These are phyloP conservation scores for Agaricus blazei DNA, from an alignment of 768 basidiomycete species.

Conservation along the genomic window DNA sequence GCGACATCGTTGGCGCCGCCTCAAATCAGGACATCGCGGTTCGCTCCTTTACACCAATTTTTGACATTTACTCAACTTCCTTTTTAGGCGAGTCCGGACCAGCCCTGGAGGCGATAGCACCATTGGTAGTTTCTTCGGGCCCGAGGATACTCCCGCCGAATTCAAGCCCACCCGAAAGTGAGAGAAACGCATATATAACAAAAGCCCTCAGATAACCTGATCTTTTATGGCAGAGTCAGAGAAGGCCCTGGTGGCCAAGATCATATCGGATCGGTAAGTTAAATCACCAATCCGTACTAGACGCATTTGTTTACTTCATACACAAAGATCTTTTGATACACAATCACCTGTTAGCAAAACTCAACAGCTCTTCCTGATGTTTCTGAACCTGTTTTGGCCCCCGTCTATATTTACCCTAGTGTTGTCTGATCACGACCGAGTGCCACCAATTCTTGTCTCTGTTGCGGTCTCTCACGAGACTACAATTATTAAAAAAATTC, in stretches of 20 bases:
- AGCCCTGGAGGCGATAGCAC: conserved; percentile 40
- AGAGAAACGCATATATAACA: conserved; percentile 2
- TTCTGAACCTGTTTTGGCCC: too few relatives aligned
- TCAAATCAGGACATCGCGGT: conserved; percentile 48
- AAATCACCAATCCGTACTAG: background rate
- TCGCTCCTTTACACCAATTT: conserved; percentile 8
- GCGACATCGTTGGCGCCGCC: conserved; percentile 12
- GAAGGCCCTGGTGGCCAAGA: conserved; percentile 66
- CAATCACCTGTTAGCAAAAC: too few relatives aligned
- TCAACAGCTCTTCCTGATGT: too few relatives aligned
- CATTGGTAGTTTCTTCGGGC: conserved; percentile 42
- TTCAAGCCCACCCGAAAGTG: conserved; percentile 73
- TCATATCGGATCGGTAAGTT: conserved; percentile 41
- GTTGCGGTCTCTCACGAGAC: too few relatives aligned
- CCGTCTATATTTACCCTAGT: too few relatives aligned
- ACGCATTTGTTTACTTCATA: background rate
- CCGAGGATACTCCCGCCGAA: conserved; percentile 33
- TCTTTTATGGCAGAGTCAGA: conserved; percentile 44
- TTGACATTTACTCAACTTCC: background rate
- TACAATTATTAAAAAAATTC: too few relatives aligned
- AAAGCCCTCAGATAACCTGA: background rate
- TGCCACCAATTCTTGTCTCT: too few relatives aligned
- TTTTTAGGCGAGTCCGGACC: conserved; percentile 36
- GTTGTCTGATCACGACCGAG: too few relatives aligned
- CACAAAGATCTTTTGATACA: conserved; percentile 13